Evolutionary conservation across 805 yeast genomes (phyloP), one percentile per base, ranked within the genome.

Genomic region (Ogataea dorogensis): DNA sequence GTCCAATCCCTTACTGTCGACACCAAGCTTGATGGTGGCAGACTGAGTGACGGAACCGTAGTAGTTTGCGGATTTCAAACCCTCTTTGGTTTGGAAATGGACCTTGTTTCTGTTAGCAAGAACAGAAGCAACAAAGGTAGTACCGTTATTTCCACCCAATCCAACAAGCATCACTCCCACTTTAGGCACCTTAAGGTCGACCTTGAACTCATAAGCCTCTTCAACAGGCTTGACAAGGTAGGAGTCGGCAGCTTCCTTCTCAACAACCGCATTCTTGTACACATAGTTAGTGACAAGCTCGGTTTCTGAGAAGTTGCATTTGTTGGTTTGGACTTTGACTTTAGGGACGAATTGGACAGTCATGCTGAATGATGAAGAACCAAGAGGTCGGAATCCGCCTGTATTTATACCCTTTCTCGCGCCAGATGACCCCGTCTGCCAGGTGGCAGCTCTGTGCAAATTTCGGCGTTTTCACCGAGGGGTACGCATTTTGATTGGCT

Each of bases 21-120:
- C 75, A 52, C 98, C 98, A 24, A 89, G 73, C 66, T 88, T 88
- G 46, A 89, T 68, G 28, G 97, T 89, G 13, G 96, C 78, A 13
- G 94, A 69, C 68, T 89, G 98, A 35, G 97, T 91, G 38, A 89
- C 96, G 4, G 96, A 86, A 38, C 98, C 98, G 51, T 75, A 89
- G 63, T 87, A 89, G 66, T 88, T 89, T 38, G 81, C 72, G 46
- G 71, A 70, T 31, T 77, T 71, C 17, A 69, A 71, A 35, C 96
- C 95, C 37, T 79, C 80, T 66, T 87, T 88, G 53, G 84, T 87
- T 57, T 85, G 79, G 68, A 89, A 89, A 33, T 76, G 64, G 46
- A 89, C 61, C 44, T 84, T 73, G 60, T 85, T 73, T 54, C 81
- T 86, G 71, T 89, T 89, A 42, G 97, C 95, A 48, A 84, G 75